These are phyloP conservation scores for Pleurotus tuber-regium DNA, from an alignment of 768 basidiomycete species.

Conservation along the genomic window DNA sequence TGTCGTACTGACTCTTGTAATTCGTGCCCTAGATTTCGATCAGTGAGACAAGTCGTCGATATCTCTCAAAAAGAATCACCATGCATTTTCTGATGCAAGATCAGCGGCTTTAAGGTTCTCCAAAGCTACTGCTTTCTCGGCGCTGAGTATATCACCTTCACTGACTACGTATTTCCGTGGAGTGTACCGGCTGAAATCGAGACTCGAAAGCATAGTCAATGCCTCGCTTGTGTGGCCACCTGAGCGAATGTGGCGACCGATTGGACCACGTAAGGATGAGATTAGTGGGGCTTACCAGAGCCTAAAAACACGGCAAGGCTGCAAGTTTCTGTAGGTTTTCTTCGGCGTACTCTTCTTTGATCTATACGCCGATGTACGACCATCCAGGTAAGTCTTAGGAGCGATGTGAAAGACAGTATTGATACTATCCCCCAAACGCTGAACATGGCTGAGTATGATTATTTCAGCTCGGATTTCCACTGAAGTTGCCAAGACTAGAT, in stretches of 20 bases:
- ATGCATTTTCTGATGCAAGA: background rate
- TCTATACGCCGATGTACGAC: background rate
- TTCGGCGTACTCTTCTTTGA: background rate
- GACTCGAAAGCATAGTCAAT: slow-evolving; percentile 61
- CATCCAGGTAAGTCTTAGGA: background rate
- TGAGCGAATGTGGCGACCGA: slow-evolving; percentile 28
- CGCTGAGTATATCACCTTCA: slow-evolving; percentile 78
- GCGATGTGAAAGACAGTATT: background rate
- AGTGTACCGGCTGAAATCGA: slow-evolving; percentile 75
- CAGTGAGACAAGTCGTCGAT: background rate
- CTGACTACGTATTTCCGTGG: slow-evolving; percentile 81
- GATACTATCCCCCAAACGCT: background rate
- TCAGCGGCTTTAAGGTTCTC: slow-evolving; percentile 43
- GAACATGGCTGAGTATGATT: background rate
- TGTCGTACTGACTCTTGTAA: slow-evolving; percentile 32
- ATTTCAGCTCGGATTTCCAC: too few species aligned
- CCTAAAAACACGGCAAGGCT: slow-evolving; percentile 86
- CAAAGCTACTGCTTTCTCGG: slow-evolving; percentile 61
- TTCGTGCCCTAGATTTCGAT: background rate
- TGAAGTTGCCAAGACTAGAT: background rate
- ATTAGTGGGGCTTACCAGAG: slow-evolving; percentile 61
- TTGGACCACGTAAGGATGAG: slow-evolving; percentile 6
- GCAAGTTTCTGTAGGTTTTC: slow-evolving; percentile 21
- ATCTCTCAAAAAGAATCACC: background rate
- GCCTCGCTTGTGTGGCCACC: slow-evolving; percentile 96